phyloP scores from a whole-genome alignment of 345 rosid genomes.

The Lagerstroemia speciosa region DNA sequence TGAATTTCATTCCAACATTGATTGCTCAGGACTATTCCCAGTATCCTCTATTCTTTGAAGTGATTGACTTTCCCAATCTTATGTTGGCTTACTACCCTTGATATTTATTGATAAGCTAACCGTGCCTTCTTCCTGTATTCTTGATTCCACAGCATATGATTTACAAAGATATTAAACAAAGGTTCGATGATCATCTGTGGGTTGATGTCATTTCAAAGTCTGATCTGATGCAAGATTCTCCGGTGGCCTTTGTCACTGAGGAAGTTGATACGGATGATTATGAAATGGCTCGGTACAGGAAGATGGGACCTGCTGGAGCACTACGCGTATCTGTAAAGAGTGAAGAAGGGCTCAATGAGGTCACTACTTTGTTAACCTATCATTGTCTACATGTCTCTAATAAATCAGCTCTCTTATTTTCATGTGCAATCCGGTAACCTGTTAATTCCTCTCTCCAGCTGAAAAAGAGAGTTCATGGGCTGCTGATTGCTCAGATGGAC shows the following conservation, averaged over 20 bases:
- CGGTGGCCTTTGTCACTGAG: constrained; percentile 48
- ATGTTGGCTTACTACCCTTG: neutral
- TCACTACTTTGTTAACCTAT: constrained; percentile 11
- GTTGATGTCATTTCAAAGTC: constrained; percentile 84
- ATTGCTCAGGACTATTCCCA: neutral
- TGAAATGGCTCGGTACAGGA: constrained; percentile 49
- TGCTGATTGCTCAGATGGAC: constrained; percentile 47
- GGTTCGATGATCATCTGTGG: constrained; percentile 67
- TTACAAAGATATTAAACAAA: constrained; percentile 69
- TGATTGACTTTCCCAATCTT: neutral
- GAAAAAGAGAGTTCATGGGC: constrained; percentile 40
- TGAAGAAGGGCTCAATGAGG: constrained; percentile 64
- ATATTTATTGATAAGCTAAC: neutral
- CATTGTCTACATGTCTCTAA: neutral
- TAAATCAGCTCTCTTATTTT: neutral
- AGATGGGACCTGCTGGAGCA: constrained; percentile 64
- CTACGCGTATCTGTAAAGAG: constrained; percentile 60
- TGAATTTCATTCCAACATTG: too few relatives aligned
- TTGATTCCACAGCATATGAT: constrained; percentile 50
- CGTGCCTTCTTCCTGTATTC: neutral
- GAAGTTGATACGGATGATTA: constrained; percentile 30
- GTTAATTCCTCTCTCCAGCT: constrained; percentile 35
- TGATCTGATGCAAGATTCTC: constrained; percentile 59
- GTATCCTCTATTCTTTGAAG: neutral
- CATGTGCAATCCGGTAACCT: neutral